phyloP scores from a whole-genome alignment of 2,329 filamentous ascomycete genomes.

The Cercospora sp. region DNA sequence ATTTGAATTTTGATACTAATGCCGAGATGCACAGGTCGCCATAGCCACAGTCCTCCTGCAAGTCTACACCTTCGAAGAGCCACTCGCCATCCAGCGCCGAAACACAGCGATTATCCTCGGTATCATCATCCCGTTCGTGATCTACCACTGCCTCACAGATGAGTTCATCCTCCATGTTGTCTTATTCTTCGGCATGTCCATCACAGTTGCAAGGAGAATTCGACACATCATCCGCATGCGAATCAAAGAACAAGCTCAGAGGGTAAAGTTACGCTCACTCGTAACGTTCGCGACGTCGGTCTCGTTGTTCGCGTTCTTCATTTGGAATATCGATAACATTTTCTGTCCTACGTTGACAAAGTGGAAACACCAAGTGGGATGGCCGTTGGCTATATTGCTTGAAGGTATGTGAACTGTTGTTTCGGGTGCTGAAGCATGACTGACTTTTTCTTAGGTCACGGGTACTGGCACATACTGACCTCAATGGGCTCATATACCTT shows the following conservation, averaged over 20 bases:
- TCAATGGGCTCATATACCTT: constrained; percentile 40
- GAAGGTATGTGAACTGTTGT: constrained; percentile 46
- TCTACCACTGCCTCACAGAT: constrained; percentile 36
- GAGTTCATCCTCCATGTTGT: constrained; percentile 33
- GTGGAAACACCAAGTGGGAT: constrained; percentile 65
- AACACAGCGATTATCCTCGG: constrained; percentile 31
- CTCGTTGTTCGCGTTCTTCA: constrained; percentile 58
- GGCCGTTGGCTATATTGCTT: constrained; percentile 76
- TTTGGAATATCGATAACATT: constrained; percentile 79
- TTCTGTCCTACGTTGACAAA: constrained; percentile 67
- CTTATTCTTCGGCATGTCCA: constrained; percentile 32
- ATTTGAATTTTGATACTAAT: neutral
- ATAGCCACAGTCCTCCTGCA: constrained; percentile 31
- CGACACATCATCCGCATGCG: constrained; percentile 24
- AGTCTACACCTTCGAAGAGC: constrained; percentile 31
- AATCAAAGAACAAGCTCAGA: constrained; percentile 25
- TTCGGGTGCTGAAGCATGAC: neutral
- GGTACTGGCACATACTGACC: constrained; percentile 79
- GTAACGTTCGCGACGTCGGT: constrained; percentile 23
- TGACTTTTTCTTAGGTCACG: constrained; percentile 49
- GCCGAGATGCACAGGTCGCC: constrained; percentile 13
- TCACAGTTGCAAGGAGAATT: constrained; percentile 25
- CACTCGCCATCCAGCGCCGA: constrained; percentile 25
- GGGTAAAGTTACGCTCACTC: constrained; percentile 46
- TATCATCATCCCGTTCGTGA: constrained; percentile 30